These are phyloP conservation scores for Phanerochaete sordida DNA, from an alignment of 768 basidiomycete genomes.

Conservation along the genomic window DNA sequence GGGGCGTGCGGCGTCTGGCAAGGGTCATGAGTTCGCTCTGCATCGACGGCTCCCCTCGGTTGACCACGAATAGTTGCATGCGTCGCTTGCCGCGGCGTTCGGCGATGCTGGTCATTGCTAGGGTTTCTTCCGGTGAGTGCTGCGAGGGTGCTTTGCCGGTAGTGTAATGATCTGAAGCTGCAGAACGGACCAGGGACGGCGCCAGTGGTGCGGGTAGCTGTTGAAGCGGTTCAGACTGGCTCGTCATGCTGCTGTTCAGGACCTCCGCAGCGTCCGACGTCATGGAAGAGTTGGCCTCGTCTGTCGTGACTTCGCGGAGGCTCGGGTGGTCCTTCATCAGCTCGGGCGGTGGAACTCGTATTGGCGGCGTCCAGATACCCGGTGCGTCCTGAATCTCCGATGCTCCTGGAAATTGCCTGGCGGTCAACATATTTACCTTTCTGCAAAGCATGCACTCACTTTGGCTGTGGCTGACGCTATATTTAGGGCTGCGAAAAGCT, in stretches of 20 bases:
- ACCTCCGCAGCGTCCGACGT: neutral
- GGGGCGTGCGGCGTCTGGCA: neutral
- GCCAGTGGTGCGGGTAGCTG: no score
- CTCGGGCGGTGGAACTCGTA: neutral
- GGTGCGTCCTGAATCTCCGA: neutral
- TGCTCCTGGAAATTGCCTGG: neutral
- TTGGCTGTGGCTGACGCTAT: no score
- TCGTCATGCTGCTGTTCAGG: no score
- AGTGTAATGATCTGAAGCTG: no score
- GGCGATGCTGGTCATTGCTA: neutral
- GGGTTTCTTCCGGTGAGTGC: no score
- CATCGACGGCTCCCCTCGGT: neutral
- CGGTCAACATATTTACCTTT: no score
- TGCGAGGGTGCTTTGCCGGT: no score
- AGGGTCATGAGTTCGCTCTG: neutral
- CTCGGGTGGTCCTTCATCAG: neutral
- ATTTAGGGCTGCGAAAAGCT: no score
- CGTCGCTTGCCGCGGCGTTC: neutral
- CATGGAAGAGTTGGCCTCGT: neutral
- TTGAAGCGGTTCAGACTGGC: no score
- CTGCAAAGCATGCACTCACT: no score
- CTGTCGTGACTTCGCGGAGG: neutral
- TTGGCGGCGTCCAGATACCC: neutral
- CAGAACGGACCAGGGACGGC: no score
- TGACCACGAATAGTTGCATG: neutral